phyloP scores from a whole-genome alignment of 305 asterid genomes.

The Fraxinus angustifolia region DNA sequence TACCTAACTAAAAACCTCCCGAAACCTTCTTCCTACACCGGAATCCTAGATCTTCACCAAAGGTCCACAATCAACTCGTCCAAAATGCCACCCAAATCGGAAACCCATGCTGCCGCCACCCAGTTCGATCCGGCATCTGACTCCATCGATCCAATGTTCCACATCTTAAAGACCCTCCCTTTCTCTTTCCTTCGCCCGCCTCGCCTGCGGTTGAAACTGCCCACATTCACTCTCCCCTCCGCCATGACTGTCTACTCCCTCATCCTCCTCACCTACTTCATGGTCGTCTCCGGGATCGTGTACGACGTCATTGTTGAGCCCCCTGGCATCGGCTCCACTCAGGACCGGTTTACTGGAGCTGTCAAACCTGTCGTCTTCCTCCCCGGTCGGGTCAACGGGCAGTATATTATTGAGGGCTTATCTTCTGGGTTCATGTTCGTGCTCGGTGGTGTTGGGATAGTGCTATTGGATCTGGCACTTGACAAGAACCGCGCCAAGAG shows the following conservation, averaged over 20 bases:
- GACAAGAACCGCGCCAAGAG: conserved; percentile 55
- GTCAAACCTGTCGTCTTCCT: conserved; percentile 43
- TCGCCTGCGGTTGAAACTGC: conserved; percentile 85
- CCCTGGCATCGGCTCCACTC: conserved; percentile 55
- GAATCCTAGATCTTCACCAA: not conserved
- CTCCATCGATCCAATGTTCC: conserved; percentile 56
- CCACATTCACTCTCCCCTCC: conserved; percentile 58
- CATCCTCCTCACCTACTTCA: conserved; percentile 46
- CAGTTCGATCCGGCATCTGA: conserved; percentile 30
- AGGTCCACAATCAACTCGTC: not conserved
- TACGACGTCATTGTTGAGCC: conserved; percentile 60
- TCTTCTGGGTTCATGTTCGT: conserved; percentile 89
- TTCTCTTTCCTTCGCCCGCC: conserved; percentile 86
- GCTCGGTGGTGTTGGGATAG: conserved; percentile 83
- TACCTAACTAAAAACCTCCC: not conserved
- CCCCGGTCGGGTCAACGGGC: conserved; percentile 48
- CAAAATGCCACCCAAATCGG: not conserved
- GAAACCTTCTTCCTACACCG: not conserved
- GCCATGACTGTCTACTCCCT: conserved; percentile 61
- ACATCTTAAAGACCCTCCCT: conserved; percentile 51
- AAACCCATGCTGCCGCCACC: conserved; percentile 17
- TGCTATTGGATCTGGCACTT: conserved; percentile 63
- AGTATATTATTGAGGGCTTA: conserved; percentile 49
- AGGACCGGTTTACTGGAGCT: conserved; percentile 44
- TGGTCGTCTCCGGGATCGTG: conserved; percentile 47